Evolutionary conservation across 768 basidiomycete species (phyloP).

Genomic region (Sarcodon aspratus): DNA sequence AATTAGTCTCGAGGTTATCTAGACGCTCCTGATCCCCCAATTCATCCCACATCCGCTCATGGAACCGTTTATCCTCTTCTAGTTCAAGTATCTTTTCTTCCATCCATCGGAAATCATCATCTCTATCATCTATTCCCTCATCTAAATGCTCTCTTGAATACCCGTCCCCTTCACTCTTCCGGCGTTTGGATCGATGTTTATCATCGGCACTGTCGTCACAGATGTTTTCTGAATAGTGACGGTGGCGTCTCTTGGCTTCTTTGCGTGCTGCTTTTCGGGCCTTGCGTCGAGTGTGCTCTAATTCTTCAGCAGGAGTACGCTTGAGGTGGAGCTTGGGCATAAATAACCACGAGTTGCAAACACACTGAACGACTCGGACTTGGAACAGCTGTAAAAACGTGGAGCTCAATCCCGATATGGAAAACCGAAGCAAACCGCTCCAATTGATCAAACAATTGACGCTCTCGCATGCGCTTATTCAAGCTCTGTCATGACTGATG

Average conservation of each 20-base stretch:
- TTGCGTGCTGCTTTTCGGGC: constrained; percentile 40
- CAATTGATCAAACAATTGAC: no score
- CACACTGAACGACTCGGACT: neutral
- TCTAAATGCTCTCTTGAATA: constrained; percentile 5
- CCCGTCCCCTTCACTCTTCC: constrained; percentile 13
- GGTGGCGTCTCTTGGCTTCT: constrained; percentile 21
- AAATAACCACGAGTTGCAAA: neutral
- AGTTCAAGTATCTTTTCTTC: neutral
- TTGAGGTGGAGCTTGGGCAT: constrained; percentile 26
- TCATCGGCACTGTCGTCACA: constrained; percentile 3
- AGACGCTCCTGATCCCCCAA: constrained; percentile 64
- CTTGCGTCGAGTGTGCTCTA: constrained; percentile 22
- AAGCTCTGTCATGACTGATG: no score
- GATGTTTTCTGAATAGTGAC: neutral
- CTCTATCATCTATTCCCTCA: constrained; percentile 9
- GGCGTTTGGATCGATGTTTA: constrained; percentile 12
- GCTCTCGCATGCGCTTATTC: no score
- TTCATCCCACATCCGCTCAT: constrained; percentile 63
- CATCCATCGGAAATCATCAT: constrained; percentile 8
- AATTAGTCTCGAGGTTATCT: constrained; percentile 46
- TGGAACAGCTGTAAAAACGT: neutral
- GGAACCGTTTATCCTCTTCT: constrained; percentile 51
- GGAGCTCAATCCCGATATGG: neutral
- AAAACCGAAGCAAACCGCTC: no score
- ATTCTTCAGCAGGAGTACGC: constrained; percentile 25